Evolutionary conservation across 768 basidiomycete genomes (phyloP), one percentile per base, ranked within the genome.

Genomic region (Suillus cothurnatus): DNA sequence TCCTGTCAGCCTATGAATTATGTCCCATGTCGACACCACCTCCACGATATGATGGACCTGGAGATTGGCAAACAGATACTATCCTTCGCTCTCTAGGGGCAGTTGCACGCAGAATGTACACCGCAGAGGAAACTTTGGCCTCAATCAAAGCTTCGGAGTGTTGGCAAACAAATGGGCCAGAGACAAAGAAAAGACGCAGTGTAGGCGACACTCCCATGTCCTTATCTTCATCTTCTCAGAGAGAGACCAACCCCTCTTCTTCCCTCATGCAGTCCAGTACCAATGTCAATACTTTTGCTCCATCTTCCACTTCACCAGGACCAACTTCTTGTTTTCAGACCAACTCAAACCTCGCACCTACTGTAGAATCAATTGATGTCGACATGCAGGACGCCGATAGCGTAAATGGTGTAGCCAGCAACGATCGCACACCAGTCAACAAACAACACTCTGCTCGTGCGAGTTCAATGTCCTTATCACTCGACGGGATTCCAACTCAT

Each of bases 1-100:
- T 88, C 9, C 77, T 89, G 34, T 87, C 88, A 21, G 76, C 86
- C 14, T 89, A 87, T 71, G 86, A 88, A 66, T 80, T 84, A 56
- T 84, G 85, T 57, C 84, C 85, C 26, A 71, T 76, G 67, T 78
- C 81, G 17, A 78, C 81, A n/a, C 84, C 86, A 47, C 75, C 79
- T 66, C 86, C 86, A 38, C 79, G 79, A 59, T 87, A 86, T 73
- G 77, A 83, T 71, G 88, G 88, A 1, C 85, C 85, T 6, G 65
- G 77, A 61, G 82, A 86, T 75, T 85, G 82, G 84, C 84, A 87
- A 69, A 88, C 85, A 26, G 85, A 88, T 62, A 78, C 80, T 67
- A 86, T 89, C 70, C 74, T 85, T 39, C 82, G 83, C 63, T 83
- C 83, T 17, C 78, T 89, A 67, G 75, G 78, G 32, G 80, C 78